Percentiles rank a stretch among this genome's conserved stretches.
Conservation (phyloP, 805 yeast genomes). For the Saccharomyces mikatae region DNA sequence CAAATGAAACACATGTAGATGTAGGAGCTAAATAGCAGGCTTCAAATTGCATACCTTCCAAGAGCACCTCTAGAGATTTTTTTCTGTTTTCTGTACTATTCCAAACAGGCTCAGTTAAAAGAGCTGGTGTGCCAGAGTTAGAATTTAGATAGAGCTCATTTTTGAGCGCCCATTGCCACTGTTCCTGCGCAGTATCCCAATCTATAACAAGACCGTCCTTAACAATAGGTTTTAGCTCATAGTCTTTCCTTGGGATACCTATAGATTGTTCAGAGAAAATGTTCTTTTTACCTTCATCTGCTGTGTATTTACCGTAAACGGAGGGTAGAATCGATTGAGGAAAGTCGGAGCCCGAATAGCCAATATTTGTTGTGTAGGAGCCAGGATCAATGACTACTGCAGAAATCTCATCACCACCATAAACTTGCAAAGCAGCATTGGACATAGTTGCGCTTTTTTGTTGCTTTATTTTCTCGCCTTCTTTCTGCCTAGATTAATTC, state of each 20-base stretch:
- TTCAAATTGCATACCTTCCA: constrained; percentile 64
- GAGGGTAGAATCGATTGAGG: constrained; percentile 77
- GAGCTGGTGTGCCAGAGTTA: constrained; percentile 43
- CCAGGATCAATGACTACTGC: constrained; percentile 93
- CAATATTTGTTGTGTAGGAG: constrained; percentile 71
- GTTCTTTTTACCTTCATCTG: constrained; percentile 14
- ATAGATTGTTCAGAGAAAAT: constrained; percentile 37
- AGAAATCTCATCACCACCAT: constrained; percentile 71
- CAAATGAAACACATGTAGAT: constrained; percentile 84
- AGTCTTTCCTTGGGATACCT: constrained; percentile 43
- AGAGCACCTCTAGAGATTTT: constrained; percentile 60
- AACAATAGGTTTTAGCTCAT: constrained; percentile 49
- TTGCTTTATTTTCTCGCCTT: not conserved
- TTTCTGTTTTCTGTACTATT: constrained; percentile 57
- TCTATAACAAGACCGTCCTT: constrained; percentile 59
- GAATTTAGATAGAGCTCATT: constrained; percentile 41
- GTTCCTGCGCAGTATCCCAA: constrained; percentile 80
- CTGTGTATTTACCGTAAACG: constrained; percentile 38
- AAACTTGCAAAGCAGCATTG: constrained; percentile 41
- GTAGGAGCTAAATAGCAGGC: constrained; percentile 75
- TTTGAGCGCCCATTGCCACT: constrained; percentile 57
- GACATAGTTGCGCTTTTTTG: constrained; percentile 17
- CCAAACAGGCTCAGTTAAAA: constrained; percentile 87
- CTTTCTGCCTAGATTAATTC: not conserved
- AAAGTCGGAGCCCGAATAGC: constrained; percentile 87